Conservation (phyloP, 805 yeast species). For the Zygotorulaspora sp. region DNA sequence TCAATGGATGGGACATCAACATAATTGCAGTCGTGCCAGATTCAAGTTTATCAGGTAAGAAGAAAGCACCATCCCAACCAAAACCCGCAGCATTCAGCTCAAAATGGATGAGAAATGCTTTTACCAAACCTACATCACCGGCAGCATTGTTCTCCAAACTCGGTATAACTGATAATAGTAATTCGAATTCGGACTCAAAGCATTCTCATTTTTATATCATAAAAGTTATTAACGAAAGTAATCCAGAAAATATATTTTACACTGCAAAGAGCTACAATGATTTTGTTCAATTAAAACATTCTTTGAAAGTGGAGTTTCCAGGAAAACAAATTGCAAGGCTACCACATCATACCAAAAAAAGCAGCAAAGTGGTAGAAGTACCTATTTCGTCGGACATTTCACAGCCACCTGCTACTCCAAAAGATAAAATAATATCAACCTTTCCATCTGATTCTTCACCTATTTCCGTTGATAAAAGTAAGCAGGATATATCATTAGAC, state of each 20-base stretch:
- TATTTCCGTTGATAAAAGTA: neutral
- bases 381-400: slow-evolving; percentile 5
- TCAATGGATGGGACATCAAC: slow-evolving; percentile 60
- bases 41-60: slow-evolving; percentile 16
- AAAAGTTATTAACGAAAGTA: slow-evolving; percentile 37
- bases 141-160: slow-evolving; percentile 28
- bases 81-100: slow-evolving; percentile 9
- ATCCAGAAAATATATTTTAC: slow-evolving; percentile 37
- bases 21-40: slow-evolving; percentile 55
- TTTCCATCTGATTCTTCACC: slow-evolving; percentile 14
- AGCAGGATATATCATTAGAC: slow-evolving; percentile 1
- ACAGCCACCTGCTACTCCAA: slow-evolving; percentile 14
- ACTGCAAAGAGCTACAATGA: slow-evolving; percentile 63
- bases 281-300: slow-evolving; percentile 53
- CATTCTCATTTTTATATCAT: slow-evolving; percentile 45
- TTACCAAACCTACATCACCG: slow-evolving; percentile 20
- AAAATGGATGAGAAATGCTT: slow-evolving; percentile 31
- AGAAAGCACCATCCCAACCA: slow-evolving; percentile 3
- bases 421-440: slow-evolving; percentile 17
- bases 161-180: slow-evolving; percentile 18
- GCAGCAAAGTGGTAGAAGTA: slow-evolving; percentile 27
- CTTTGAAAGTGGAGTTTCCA: slow-evolving; percentile 56
- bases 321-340: slow-evolving; percentile 59
- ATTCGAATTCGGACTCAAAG: slow-evolving; percentile 9
- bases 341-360: slow-evolving; percentile 50